A percentile compares a stretch with the other conserved stretches of the same genome.
Conservation (phyloP, 495 filamentous ascomycete genomes). For the Aspergillus steynii region DNA sequence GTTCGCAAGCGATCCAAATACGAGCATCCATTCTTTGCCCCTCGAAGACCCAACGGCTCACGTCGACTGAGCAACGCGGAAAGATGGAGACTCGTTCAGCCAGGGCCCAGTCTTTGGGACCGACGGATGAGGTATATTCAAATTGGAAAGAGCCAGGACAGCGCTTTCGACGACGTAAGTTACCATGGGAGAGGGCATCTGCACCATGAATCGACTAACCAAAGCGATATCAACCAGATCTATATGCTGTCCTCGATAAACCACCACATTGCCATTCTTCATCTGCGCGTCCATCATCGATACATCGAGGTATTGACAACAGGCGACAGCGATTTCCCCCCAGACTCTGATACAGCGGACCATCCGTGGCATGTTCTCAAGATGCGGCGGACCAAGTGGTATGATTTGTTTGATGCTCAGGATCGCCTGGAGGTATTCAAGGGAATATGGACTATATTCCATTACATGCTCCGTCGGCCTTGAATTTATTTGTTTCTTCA, state of each 20-base stretch:
- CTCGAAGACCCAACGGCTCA: slow-evolving; percentile 31
- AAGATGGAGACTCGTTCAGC: slow-evolving; percentile 56
- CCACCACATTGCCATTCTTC: slow-evolving; percentile 76
- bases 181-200: background rate
- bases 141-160: slow-evolving; percentile 61
- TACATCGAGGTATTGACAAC: slow-evolving; percentile 59
- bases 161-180: slow-evolving; percentile 56
- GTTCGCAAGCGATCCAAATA: slow-evolving; percentile 45
- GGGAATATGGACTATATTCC: slow-evolving; percentile 75
- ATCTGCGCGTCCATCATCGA: slow-evolving; percentile 67
- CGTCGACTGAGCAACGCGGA: slow-evolving; percentile 39
- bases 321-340: slow-evolving; percentile 29
- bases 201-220: background rate
- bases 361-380: slow-evolving; percentile 64
- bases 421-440: slow-evolving; percentile 72
- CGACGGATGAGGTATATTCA: slow-evolving; percentile 69
- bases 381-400: slow-evolving; percentile 74
- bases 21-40: slow-evolving; percentile 38
- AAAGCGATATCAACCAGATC: slow-evolving; percentile 50
- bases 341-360: slow-evolving; percentile 47
- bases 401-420: slow-evolving; percentile 66
- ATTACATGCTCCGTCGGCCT: slow-evolving; percentile 60
- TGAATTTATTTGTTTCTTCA: background rate
- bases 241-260: slow-evolving; percentile 81
- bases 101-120: slow-evolving; percentile 72